Evolutionary conservation across 1,284 basidiomycete species (phyloP).

Genomic region (Cystobasidiaceae sp.): DNA sequence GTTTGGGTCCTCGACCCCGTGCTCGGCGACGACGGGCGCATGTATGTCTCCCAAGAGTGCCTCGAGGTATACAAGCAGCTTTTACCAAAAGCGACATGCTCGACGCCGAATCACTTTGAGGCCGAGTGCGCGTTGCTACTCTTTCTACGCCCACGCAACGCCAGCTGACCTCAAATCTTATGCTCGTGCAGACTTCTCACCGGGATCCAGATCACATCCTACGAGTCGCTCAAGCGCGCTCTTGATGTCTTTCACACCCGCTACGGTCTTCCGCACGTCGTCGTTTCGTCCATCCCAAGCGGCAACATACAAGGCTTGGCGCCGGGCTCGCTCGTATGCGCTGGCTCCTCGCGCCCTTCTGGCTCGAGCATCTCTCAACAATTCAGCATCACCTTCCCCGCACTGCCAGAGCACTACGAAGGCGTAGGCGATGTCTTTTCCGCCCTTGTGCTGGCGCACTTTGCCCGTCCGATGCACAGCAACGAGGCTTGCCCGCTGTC

Average conservation of each 20-base stretch:
- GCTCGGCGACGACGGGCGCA: conserved; percentile 76
- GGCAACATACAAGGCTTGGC: conserved; percentile 1
- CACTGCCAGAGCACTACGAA: conserved; percentile 85
- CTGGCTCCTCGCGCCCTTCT: conserved; percentile 55
- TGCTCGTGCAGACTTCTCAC: conserved; percentile 61
- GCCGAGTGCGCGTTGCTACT: conserved; percentile 65
- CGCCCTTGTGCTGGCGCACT: conserved; percentile 82
- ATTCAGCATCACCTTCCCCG: conserved; percentile 70
- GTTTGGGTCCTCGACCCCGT: conserved; percentile 64
- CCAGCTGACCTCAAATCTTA: too few species aligned
- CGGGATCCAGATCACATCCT: conserved; percentile 60
- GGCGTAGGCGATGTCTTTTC: conserved; percentile 97
- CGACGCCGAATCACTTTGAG: conserved; percentile 98
- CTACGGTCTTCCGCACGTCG: conserved; percentile 74
- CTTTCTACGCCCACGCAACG: too few species aligned
- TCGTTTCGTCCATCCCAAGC: conserved; percentile 75
- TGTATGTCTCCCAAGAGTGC: conserved; percentile 84
- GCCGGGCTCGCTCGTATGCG: conserved; percentile 58
- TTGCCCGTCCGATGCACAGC: conserved; percentile 43
- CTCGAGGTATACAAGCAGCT: conserved; percentile 80
- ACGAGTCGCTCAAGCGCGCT: conserved; percentile 62
- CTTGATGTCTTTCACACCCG: conserved; percentile 67
- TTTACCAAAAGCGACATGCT: conserved; percentile 75
- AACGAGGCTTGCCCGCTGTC: conserved; percentile 56
- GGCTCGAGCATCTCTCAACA: conserved; percentile 41